Evolutionary conservation across 2,329 filamentous ascomycete genomes (phyloP).

Genomic region (Tympanopsis confertula): DNA sequence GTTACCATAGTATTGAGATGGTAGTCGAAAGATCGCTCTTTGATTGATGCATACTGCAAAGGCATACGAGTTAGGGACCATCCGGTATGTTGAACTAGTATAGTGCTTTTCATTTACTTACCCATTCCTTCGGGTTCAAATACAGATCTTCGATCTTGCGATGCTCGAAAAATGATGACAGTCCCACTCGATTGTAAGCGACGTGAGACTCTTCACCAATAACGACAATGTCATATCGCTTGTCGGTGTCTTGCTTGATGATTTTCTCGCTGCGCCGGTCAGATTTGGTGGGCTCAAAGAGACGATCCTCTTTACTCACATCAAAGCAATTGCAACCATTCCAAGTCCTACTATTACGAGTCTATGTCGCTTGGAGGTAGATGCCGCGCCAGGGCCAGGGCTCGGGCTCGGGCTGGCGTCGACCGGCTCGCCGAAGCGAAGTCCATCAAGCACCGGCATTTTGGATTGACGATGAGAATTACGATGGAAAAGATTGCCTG

Average conservation of each 20-base stretch:
- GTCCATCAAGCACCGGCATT: no score
- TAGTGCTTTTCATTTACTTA: constrained; percentile 20
- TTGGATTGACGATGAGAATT: no score
- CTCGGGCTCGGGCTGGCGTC: no score
- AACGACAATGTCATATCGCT: constrained; percentile 68
- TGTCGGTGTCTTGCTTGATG: constrained; percentile 68
- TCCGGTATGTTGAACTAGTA: not conserved
- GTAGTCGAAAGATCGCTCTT: constrained; percentile 44
- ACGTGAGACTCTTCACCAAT: constrained; percentile 81
- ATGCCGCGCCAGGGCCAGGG: no score
- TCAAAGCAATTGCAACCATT: constrained; percentile 84
- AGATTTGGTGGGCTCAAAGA: constrained; percentile 3
- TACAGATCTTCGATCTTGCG: constrained; percentile 78
- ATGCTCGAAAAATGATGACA: constrained; percentile 83
- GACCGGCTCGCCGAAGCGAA: no score
- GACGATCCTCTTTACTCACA: constrained; percentile 40
- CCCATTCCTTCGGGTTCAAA: constrained; percentile 75
- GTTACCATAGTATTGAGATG: constrained; percentile 66
- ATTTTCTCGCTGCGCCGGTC: constrained; percentile 61
- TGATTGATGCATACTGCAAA: constrained; percentile 56
- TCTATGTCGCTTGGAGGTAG: constrained; percentile 38
- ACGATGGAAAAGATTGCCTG: no score
- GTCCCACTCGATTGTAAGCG: constrained; percentile 81
- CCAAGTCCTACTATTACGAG: constrained; percentile 78
- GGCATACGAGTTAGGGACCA: constrained; percentile 1